phyloP scores from a whole-genome alignment of 306 rosid species.

The Gleditsia sinensis region DNA sequence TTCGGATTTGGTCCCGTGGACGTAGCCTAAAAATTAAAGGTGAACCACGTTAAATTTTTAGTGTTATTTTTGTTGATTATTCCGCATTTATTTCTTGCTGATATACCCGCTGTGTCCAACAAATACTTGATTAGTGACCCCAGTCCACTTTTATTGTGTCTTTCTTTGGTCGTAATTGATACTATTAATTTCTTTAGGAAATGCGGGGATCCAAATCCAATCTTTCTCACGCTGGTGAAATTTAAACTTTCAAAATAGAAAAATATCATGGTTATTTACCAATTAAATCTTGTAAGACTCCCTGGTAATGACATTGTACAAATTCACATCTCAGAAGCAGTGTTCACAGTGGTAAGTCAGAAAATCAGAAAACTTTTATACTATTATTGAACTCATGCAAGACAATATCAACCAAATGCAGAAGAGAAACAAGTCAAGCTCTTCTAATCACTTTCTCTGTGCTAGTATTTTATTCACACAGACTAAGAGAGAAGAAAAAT shows the following conservation, averaged over 20 bases:
- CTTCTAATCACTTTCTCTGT: neutral
- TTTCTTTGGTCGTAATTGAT: no score
- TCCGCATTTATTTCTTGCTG: no score
- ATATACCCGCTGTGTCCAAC: no score
- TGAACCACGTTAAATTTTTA: no score
- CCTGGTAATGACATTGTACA: neutral
- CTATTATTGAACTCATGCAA: neutral
- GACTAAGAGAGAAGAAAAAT: slow-evolving; percentile 1
- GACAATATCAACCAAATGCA: slow-evolving; percentile 8
- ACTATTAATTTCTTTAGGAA: no score
- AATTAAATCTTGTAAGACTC: neutral
- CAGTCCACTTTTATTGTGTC: no score
- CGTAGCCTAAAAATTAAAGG: no score
- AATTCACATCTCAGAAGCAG: neutral
- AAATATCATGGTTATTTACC: no score
- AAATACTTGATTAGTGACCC: no score
- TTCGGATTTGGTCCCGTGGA: no score
- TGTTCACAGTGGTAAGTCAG: neutral
- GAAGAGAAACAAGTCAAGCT: neutral
- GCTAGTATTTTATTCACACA: neutral
- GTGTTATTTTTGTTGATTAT: no score
- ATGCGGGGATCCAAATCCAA: neutral
- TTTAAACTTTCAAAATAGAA: neutral
- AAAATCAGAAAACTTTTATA: neutral
- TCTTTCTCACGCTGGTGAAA: neutral